Conservation (phyloP, 2,329 filamentous ascomycete species). For the Seiridium cupressi region DNA sequence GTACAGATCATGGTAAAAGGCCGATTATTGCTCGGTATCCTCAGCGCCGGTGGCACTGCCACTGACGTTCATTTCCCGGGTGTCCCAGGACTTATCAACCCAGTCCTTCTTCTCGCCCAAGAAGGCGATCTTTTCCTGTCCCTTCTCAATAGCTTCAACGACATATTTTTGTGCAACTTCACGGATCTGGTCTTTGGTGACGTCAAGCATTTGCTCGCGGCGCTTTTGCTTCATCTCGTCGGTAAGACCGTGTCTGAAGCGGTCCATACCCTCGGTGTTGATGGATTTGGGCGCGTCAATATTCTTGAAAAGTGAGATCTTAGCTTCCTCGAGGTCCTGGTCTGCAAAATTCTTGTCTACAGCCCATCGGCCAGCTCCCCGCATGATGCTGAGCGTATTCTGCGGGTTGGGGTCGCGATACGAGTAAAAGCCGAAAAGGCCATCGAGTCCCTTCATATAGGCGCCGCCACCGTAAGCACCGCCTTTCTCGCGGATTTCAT, state of each 20-base stretch:
- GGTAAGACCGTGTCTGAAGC: conserved; percentile 82
- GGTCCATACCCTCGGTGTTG: conserved; percentile 80
- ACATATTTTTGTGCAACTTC: conserved; percentile 80
- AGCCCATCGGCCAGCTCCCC: conserved; percentile 79
- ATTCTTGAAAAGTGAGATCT: conserved; percentile 88
- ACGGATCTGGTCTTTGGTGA: conserved; percentile 76
- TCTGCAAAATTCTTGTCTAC: conserved; percentile 77
- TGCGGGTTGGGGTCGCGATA: conserved; percentile 95
- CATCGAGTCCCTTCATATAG: conserved; percentile 75
- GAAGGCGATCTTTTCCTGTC: conserved; percentile 65
- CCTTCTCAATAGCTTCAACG: conserved; percentile 61
- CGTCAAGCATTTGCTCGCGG: conserved; percentile 82
- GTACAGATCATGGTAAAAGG: not conserved
- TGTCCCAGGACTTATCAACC: conserved; percentile 71
- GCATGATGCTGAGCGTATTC: conserved; percentile 84
- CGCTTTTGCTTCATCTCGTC: conserved; percentile 86
- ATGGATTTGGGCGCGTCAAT: conserved; percentile 88
- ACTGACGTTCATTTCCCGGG: conserved; percentile 71
- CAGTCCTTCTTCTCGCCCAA: conserved; percentile 82
- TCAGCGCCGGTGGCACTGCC: conserved; percentile 28
- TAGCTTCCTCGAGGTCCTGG: conserved; percentile 90
- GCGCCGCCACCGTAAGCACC: conserved; percentile 94
- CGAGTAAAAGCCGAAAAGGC: conserved; percentile 90
- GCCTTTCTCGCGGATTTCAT: conserved; percentile 96
- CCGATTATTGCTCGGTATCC: not conserved